These are phyloP conservation scores for Pythium scleroteichum DNA, from an alignment of 352 stramenopile genomes.

Conservation along the genomic window DNA sequence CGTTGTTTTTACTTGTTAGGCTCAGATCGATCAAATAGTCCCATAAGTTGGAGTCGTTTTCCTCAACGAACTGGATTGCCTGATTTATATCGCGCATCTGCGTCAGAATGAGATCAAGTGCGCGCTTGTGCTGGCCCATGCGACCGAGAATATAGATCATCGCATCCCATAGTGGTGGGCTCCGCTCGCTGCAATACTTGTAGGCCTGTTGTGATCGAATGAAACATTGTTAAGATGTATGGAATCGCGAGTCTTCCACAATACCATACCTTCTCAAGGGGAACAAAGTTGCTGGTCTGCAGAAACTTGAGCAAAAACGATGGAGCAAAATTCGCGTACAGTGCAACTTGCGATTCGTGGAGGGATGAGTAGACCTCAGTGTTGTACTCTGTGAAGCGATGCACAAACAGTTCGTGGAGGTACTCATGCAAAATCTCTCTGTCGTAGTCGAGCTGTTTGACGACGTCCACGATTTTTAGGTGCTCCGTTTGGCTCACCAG, in stretches of 20 bases:
- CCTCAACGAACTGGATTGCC: slow-evolving; percentile 82
- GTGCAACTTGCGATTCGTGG: slow-evolving; percentile 72
- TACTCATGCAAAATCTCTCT: slow-evolving; percentile 73
- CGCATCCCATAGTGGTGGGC: slow-evolving; percentile 73
- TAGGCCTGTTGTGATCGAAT: slow-evolving; percentile 46
- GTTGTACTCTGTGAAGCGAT: slow-evolving; percentile 77
- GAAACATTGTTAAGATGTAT: background rate
- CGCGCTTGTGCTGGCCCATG: slow-evolving; percentile 87
- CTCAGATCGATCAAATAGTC: slow-evolving; percentile 85
- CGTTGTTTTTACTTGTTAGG: slow-evolving; percentile 72
- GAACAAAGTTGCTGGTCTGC: slow-evolving; percentile 81
- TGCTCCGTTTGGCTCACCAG: slow-evolving; percentile 81
- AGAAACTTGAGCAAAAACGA: slow-evolving; percentile 72
- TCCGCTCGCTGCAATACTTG: slow-evolving; percentile 75
- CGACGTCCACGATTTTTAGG: slow-evolving; percentile 74
- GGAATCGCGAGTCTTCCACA: background rate
- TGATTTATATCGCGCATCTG: slow-evolving; percentile 81
- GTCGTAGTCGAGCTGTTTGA: slow-evolving; percentile 71
- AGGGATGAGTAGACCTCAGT: slow-evolving; percentile 68
- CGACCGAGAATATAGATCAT: slow-evolving; percentile 89
- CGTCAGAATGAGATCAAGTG: slow-evolving; percentile 80
- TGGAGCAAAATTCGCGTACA: slow-evolving; percentile 73
- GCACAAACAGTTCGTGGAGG: slow-evolving; percentile 72
- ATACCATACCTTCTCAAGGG: slow-evolving; percentile 67
- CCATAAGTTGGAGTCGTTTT: slow-evolving; percentile 75